phyloP scores from a whole-genome alignment of 2,329 filamentous ascomycete genomes.

The Penicillium verrucosum region DNA sequence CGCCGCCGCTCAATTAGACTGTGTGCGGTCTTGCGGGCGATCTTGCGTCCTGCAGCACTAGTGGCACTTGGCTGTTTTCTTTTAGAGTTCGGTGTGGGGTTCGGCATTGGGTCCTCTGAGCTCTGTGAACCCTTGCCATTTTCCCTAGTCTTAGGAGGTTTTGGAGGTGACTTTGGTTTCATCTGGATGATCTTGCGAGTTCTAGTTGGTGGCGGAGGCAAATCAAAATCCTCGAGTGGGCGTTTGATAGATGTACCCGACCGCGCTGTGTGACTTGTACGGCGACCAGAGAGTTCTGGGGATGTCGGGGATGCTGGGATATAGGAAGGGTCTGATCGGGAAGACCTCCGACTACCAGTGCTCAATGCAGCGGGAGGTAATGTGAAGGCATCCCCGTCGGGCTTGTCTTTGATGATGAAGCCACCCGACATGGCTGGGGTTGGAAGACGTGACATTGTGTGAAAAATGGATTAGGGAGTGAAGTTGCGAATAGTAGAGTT shows the following conservation, averaged over 20 bases:
- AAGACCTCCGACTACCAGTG: conserved; percentile 28
- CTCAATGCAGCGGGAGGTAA: conserved; percentile 38
- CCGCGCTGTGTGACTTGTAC: conserved; percentile 23
- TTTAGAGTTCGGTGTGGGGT: conserved; percentile 50
- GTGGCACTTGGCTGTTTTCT: conserved; percentile 73
- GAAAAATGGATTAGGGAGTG: background rate
- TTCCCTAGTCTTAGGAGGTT: conserved; percentile 35
- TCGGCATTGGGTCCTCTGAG: conserved; percentile 25
- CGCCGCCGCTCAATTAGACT: conserved; percentile 87
- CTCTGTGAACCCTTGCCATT: conserved; percentile 19
- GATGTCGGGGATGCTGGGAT: conserved; percentile 36
- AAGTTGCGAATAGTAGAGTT: background rate
- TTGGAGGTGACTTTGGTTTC: conserved; percentile 61
- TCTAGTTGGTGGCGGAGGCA: conserved; percentile 88
- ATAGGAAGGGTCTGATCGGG: conserved; percentile 30
- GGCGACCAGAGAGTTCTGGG: conserved; percentile 26
- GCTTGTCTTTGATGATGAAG: conserved; percentile 37
- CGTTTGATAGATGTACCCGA: conserved; percentile 39
- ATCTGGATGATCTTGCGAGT: conserved; percentile 98
- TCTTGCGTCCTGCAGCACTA: conserved; percentile 87
- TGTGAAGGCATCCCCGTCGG: conserved; percentile 35
- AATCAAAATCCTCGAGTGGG: conserved; percentile 58
- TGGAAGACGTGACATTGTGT: conserved; percentile 36
- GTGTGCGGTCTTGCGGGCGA: conserved; percentile 92
- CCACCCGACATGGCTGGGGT: conserved; percentile 41